Base-by-base conservation (phyloP, 768 basidiomycete genomes). In the Amanita rubescens region DNA sequence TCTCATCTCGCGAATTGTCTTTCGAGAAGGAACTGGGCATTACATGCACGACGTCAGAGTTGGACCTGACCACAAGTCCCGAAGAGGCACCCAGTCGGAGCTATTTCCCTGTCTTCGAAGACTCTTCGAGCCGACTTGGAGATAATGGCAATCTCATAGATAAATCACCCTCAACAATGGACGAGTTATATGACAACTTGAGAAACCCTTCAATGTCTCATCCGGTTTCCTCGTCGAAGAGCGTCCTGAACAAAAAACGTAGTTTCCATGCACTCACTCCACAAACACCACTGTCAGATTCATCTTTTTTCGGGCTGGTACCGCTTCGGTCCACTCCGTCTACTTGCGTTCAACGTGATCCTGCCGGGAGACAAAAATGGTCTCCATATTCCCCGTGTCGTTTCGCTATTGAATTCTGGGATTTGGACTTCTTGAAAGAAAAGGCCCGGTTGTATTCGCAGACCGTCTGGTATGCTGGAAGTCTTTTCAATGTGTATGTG, bases 321-420 rank as follows among this genome's bases (percentile, higher is more conserved):
- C 69, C 75, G 3, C 69, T 75, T 5, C 67, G 73, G 37, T 73
- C 71, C 56, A 68, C 71, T 5, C 72, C 72, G 1, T 59, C 66
- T 5, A 68, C 69, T 38, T 78, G 77, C 58, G 62, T 77, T 45
- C 61, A 70, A 10, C 67, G 61, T 12, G 78, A 79, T 56, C 53
- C 71, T 0, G 67, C 65, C n/a, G 77, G 76, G 3, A 76, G 76
- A 67, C 59, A 58, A 8, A 69, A 70, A 32, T 90, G 85, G 84
- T 78, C 84, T 0, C 73, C 78, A n/a, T 80, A 82, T 62, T 83
- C 87, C 42, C 94, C 94, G 0, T 88, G 76, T 68, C 80, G 93
- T 19, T 91, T 95, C 63, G 80, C 81, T 8, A 89, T 92, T 49
- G 93, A 95, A 67, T 95, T 95, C 64, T 94, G 89, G 86, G 86